Base-by-base conservation (phyloP, 371 early-diverging fungal species). In the Lichtheimia ornata region DNA sequence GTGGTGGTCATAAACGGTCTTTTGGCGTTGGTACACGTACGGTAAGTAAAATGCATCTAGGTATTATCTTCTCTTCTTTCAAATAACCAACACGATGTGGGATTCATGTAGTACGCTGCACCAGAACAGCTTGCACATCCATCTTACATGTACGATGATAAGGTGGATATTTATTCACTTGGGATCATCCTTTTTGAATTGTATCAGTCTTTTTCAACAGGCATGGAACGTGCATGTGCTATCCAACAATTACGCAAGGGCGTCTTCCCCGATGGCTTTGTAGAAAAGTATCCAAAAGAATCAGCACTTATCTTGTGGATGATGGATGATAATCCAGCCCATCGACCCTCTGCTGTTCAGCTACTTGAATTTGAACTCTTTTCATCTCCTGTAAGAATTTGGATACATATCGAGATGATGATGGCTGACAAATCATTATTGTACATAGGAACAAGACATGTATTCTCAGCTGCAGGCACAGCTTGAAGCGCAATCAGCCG, bases 61-160 rank as follows among this genome's bases (percentile, higher is more conserved):
- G 2, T 56, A 44, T 56, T 44, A 40, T 17, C 18, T 40, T 25
- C 17, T n/a, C n/a, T n/a, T n/a, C 3, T 20, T 7, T 35, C 13
- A 28, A 18, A 25, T 41, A 42, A 22, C n/a, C 12, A 24, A 17
- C 2, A 18, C 4, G 12, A 12, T 28, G 15, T 15, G n/a, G n/a
- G n/a, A 35, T 20, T 50, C 17, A 3, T n/a, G 13, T 64, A 88
- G 82, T 97, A 97, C 64, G 95, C 96, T n/a, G 92, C 97, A 2
- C 97, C 97, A 0, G 97, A 97, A 73, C 96, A 96, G 71, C 72
- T 96, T 40, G 84, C 56, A 0, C 30, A 49, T 5, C 44, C 84
- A 4, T 76, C 81, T 9, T 60, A 73, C 0, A 67, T 74, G 6
- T 88, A 89, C 35, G 86, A 85, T 53, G 82, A 84, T 57, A 87